phyloP scores from a whole-genome alignment of 228 moss, liverwort and hornwort genomes.

The Sphagnum magellanicum region DNA sequence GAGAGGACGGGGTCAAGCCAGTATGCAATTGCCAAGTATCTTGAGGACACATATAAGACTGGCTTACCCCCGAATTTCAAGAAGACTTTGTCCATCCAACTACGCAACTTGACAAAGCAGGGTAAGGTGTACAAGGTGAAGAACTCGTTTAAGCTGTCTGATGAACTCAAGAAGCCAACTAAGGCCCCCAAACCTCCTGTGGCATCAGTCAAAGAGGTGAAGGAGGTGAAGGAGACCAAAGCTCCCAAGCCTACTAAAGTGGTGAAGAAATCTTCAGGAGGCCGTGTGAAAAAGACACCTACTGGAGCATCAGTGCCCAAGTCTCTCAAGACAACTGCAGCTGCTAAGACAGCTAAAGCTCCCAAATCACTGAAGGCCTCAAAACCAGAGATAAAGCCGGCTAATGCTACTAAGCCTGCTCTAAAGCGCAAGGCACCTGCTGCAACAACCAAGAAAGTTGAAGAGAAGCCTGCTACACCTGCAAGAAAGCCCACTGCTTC shows the following conservation, averaged over 20 bases:
- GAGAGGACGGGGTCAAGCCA: slow-evolving; percentile 73
- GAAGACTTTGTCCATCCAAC: slow-evolving; percentile 58
- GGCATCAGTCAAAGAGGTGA: slow-evolving; percentile 1
- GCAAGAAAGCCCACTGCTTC: slow-evolving; percentile 41
- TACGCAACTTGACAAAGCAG: slow-evolving; percentile 64
- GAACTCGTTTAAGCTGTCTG: slow-evolving; percentile 76
- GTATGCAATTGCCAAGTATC: slow-evolving; percentile 74
- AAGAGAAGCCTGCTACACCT: slow-evolving; percentile 15
- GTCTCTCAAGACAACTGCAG: slow-evolving; percentile 10
- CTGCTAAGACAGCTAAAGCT: slow-evolving; percentile 12
- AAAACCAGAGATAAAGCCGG: slow-evolving; percentile 12
- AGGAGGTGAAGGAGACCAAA: slow-evolving; percentile 28
- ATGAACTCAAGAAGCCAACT: slow-evolving; percentile 72
- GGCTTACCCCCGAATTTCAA: slow-evolving; percentile 72
- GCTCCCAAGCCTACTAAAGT: slow-evolving; percentile 23
- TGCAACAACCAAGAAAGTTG: slow-evolving; percentile 11
- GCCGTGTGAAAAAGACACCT: slow-evolving; percentile 37
- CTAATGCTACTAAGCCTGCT: slow-evolving; percentile 25
- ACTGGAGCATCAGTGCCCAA: slow-evolving; percentile 19
- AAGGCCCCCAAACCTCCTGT: slow-evolving; percentile 32
- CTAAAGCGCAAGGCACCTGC: slow-evolving; percentile 29
- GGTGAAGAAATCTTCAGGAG: slow-evolving; percentile 40
- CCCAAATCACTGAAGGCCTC: slow-evolving; percentile 46
- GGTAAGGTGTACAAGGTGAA: slow-evolving; percentile 82
- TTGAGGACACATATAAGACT: slow-evolving; percentile 77